A percentile compares a stretch with the other conserved stretches of the same genome.
Conservation (phyloP, 164 flowering plant genomes). For the Nymphaea thermarum region DNA sequence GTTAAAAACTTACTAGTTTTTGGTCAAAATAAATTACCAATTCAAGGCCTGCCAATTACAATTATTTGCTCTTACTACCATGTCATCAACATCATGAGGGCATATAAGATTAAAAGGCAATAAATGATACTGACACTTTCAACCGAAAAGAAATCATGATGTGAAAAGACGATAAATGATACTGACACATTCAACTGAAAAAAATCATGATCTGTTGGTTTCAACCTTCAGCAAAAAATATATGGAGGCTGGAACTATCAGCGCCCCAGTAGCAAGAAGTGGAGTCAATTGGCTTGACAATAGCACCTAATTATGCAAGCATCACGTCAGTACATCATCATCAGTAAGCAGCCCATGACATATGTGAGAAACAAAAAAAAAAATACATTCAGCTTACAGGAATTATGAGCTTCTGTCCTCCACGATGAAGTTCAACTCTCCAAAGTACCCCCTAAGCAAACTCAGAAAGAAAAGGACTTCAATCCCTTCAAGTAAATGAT, state of each 20-base stretch:
- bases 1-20: too few relatives aligned
- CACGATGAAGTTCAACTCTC: constrained; percentile 87
- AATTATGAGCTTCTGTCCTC: constrained; percentile 74
- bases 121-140: background rate
- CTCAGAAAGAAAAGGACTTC: background rate
- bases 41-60: too few relatives aligned
- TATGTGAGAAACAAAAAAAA: background rate
- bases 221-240: constrained; percentile 76
- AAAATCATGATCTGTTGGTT: background rate
- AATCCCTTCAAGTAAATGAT: too few relatives aligned
- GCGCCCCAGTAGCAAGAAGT: constrained; percentile 71
- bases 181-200: background rate
- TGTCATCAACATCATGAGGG: background rate
- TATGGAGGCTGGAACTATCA: constrained; percentile 62
- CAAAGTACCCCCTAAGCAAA: constrained; percentile 65
- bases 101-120: background rate
- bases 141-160: background rate
- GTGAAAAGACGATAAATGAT: background rate
- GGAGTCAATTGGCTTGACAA: constrained; percentile 54
- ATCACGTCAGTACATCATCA: background rate
- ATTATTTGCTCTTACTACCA: too few relatives aligned
- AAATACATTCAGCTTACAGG: constrained; percentile 47
- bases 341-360: background rate
- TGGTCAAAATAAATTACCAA: too few relatives aligned
- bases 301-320: constrained; percentile 50